phyloP scores from a whole-genome alignment of 2,329 filamentous ascomycete genomes.

The Grosmannia penicillata region DNA sequence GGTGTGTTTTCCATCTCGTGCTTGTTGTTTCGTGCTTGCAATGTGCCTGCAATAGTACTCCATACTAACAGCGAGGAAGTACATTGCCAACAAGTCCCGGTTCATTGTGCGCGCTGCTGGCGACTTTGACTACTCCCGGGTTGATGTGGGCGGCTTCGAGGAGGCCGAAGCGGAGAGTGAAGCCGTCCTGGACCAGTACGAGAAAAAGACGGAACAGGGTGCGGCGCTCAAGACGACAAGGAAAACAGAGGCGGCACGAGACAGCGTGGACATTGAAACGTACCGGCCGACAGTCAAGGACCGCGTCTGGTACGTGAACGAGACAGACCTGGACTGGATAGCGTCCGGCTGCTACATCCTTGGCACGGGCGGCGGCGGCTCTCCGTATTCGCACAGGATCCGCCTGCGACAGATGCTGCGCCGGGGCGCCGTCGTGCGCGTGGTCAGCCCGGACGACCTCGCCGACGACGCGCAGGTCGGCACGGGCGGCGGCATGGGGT shows the following conservation, averaged over 20 bases:
- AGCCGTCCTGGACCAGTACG: slow-evolving; percentile 13
- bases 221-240: too few relatives aligned
- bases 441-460: slow-evolving; percentile 35
- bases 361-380: slow-evolving; percentile 45
- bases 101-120: slow-evolving; percentile 47
- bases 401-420: slow-evolving; percentile 35
- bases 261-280: slow-evolving; percentile 15
- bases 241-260: neutral
- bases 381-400: slow-evolving; percentile 35
- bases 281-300: slow-evolving; percentile 35
- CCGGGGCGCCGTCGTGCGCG: slow-evolving; percentile 31
- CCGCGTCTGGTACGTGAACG: slow-evolving; percentile 41
- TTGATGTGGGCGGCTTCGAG: neutral
- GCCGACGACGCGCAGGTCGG: slow-evolving; percentile 35
- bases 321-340: slow-evolving; percentile 43
- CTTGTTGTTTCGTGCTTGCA: neutral
- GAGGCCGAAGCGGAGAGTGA: slow-evolving; percentile 1
- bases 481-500: slow-evolving; percentile 42
- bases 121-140: slow-evolving; percentile 32
- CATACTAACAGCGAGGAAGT: too few relatives aligned
- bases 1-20: slow-evolving; percentile 13
- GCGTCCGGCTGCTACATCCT: slow-evolving; percentile 45
- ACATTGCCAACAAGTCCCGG: slow-evolving; percentile 35
- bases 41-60: too few relatives aligned
- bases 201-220: slow-evolving; percentile 10